Evolutionary conservation across 257 asterid genomes (phyloP), one percentile per base, ranked within the genome.

Genomic region (Solanum corneliomulleri): DNA sequence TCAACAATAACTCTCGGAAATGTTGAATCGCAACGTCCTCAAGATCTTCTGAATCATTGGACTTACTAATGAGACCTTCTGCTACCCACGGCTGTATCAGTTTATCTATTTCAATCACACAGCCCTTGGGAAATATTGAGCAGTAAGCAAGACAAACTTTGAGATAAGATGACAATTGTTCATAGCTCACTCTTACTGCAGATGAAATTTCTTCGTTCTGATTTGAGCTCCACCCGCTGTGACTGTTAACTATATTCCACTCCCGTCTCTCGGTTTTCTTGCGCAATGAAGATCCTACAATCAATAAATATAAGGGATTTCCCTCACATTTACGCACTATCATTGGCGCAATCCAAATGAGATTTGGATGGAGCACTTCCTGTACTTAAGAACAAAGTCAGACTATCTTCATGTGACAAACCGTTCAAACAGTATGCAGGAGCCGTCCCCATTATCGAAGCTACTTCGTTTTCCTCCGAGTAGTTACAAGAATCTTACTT

Each of bases 361-460:
- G 87, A 49, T 52, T 20, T 4, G 84, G 75, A 31, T 81, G 4
- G 8, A 7, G 2, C 7, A n/a, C n/a, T 56, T 47, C 76, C 29
- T 20, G 33, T 27, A 9, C 12, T 62, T 86, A 47, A 18, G 64
- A 88, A 88, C 21, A 85, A 25, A 39, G 45, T 7, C 56, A 87
- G 52, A 70, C 90, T 70, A 83, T 88, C 84, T 2, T 84, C 85
- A 31, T 15, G 3, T 3, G 15, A 41, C 39, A 85, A 33, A n/a
- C 23, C 76, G 4, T 18, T 47, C 60, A 88, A 86, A 33, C 33
- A 13, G 72, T 82, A 58, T 4, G 71, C 11, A 14, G 88, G 85
- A 86, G 72, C 44, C 3, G 89, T 42, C 62, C 89, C 88, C 88
- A 89, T 83, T 83, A 86, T 84, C 1, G 4, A 7, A 60, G 89